Base-by-base conservation (phyloP, 768 basidiomycete genomes). In the Agrocybe chaxingu region DNA sequence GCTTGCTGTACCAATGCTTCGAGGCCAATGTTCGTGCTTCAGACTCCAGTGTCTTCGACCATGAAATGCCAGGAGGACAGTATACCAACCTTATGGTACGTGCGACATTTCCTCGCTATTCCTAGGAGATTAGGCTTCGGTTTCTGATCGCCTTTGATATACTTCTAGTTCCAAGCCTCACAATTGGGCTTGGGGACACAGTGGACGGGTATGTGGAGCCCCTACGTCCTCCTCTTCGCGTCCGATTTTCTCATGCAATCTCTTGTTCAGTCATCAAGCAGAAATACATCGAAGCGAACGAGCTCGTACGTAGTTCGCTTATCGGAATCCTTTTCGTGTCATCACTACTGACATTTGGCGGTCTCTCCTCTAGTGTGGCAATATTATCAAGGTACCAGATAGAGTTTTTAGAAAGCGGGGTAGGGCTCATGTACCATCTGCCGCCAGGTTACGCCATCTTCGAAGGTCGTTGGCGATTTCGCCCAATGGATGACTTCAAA, bases 401-500 rank as follows among this genome's bases (percentile, higher is more conserved):
- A 47, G 12, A 4, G 8, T 16, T 19, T 42, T 34, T 33, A 13
- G 9, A 7, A 24, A 19, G 11, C 10, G 29, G 6, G 3, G 19
- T 8, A 13, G 13, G 18, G 24, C 35, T 47, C 34, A 33, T 33
- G 39, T 42, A 41, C 30, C 30, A 29, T 43, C 10, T 7, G 7
- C 13, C 29, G 42, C 9, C 30, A 85, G 83, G 96, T 98, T 60
- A 99, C 97, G 19, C 97, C 97, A 30, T 97, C 97, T 9, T 98
- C 97, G 38, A 99, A 98, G 75, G 92, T 96, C 42, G 95, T 98
- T 43, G 97, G 97, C 19, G 97, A 99, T 75, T 97, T 99, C 70
- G 97, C 97, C 12, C 97, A 99, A 71, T 97, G 89, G 88, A 95
- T 98, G 93, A 95, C 93, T 33, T 90, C 91, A 57, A 98, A 98